phyloP scores from a whole-genome alignment of 2,329 filamentous ascomycete species.

The Endothia cerciana region DNA sequence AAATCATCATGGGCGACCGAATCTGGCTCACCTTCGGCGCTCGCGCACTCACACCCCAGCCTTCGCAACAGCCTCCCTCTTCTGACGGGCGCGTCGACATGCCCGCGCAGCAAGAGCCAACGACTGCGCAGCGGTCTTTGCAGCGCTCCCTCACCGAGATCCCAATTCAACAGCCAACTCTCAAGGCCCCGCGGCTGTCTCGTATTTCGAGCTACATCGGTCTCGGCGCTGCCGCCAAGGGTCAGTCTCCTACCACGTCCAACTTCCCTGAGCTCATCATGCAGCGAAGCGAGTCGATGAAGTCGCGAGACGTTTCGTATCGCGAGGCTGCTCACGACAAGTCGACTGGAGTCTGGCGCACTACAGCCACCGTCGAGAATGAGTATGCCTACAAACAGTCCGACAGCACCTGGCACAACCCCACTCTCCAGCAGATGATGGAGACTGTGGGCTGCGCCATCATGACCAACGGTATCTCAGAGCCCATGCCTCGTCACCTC shows the following conservation, averaged over 20 bases:
- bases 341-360: not conserved
- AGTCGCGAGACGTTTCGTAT: not conserved
- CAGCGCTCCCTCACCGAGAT: constrained; percentile 20
- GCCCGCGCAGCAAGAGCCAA: not conserved
- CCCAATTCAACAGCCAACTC: constrained; percentile 7
- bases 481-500: constrained; percentile 29
- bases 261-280: constrained; percentile 15
- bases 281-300: constrained; percentile 18
- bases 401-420: constrained; percentile 27
- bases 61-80: not conserved
- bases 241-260: constrained; percentile 4
- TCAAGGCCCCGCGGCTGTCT: constrained; percentile 21
- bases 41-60: constrained; percentile 19
- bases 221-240: constrained; percentile 18
- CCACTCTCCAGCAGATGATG: constrained; percentile 28
- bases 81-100: not conserved
- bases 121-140: constrained; percentile 6
- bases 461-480: constrained; percentile 24
- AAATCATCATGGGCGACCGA: constrained; percentile 20
- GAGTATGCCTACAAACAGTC: constrained; percentile 13
- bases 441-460: constrained; percentile 27
- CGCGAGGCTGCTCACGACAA: constrained; percentile 11
- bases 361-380: not conserved
- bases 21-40: constrained; percentile 18
- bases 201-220: constrained; percentile 28